phyloP scores from a whole-genome alignment of 2,329 filamentous ascomycete species.

The Scedosporium apiospermum region DNA sequence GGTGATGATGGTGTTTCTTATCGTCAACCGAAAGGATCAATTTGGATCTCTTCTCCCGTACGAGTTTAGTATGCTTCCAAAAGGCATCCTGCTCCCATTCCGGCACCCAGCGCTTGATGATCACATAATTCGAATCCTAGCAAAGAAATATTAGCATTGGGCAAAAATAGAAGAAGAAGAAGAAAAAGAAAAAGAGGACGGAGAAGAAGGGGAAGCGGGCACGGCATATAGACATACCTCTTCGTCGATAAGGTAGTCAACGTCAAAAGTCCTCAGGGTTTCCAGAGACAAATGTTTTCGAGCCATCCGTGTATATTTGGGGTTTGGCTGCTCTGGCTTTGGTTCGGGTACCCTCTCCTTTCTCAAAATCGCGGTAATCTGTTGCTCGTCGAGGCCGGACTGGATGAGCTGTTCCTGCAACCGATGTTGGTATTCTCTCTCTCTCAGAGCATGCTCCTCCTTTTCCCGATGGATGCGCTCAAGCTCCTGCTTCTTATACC shows the following conservation, averaged over 20 bases:
- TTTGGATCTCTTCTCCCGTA: slow-evolving; percentile 47
- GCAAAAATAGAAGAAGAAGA: too few relatives aligned
- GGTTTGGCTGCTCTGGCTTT: slow-evolving; percentile 18
- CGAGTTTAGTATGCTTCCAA: slow-evolving; percentile 58
- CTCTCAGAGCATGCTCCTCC: slow-evolving; percentile 36
- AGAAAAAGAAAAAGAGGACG: too few relatives aligned
- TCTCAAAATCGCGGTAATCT: slow-evolving; percentile 49
- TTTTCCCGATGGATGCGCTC: slow-evolving; percentile 37
- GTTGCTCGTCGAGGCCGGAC: slow-evolving; percentile 48
- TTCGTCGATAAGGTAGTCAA: slow-evolving; percentile 47
- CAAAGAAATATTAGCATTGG: too few relatives aligned
- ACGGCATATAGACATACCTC: slow-evolving; percentile 28
- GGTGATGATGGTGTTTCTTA: slow-evolving; percentile 30
- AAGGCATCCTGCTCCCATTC: slow-evolving; percentile 63
- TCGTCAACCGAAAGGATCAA: slow-evolving; percentile 39
- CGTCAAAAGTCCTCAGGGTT: slow-evolving; percentile 43
- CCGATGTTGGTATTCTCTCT: slow-evolving; percentile 44
- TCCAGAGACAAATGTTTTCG: slow-evolving; percentile 52
- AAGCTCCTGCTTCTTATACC: slow-evolving; percentile 39
- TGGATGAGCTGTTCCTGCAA: slow-evolving; percentile 49
- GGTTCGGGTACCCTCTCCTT: slow-evolving; percentile 38
- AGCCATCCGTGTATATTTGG: slow-evolving; percentile 56
- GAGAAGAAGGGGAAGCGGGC: background rate
- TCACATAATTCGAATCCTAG: slow-evolving; percentile 56
- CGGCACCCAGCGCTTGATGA: slow-evolving; percentile 66